These are phyloP conservation scores for Carex pumila DNA, from an alignment of 176 grass and related monocot genomes.

Conservation along the genomic window DNA sequence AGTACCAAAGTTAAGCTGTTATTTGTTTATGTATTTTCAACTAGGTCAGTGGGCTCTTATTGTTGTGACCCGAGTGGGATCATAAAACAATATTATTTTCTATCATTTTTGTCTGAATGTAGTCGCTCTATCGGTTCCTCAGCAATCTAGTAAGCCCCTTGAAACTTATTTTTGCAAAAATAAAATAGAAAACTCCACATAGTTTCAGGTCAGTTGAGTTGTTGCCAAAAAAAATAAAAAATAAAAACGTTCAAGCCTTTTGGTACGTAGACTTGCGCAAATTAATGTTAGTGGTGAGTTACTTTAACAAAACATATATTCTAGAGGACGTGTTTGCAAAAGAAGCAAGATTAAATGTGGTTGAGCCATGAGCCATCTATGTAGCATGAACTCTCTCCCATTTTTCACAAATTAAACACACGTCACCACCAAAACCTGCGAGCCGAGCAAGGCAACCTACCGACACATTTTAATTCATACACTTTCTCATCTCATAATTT, in stretches of 20 bases:
- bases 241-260: not conserved
- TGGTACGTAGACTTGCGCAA: not conserved
- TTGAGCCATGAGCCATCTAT: not conserved
- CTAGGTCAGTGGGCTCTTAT: not conserved
- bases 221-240: not conserved
- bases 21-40: not conserved
- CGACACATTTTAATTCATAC: not conserved
- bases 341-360: not conserved
- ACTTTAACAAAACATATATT: not conserved
- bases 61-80: not conserved
- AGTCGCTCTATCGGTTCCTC: not conserved
- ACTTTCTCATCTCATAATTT: not conserved
- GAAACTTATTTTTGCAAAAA: not conserved
- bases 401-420: not conserved
- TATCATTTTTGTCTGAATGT: not conserved
- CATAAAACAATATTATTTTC: not conserved
- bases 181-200: not conserved
- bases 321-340: not conserved
- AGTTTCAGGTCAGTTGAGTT: not conserved
- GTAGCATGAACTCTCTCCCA: not conserved
- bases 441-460: too few relatives aligned
- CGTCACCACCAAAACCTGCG: too few relatives aligned
- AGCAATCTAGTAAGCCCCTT: not conserved
- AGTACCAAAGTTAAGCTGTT: not conserved
- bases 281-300: not conserved